phyloP scores from a whole-genome alignment of 139 green algal species.

The Volvox africanus region DNA sequence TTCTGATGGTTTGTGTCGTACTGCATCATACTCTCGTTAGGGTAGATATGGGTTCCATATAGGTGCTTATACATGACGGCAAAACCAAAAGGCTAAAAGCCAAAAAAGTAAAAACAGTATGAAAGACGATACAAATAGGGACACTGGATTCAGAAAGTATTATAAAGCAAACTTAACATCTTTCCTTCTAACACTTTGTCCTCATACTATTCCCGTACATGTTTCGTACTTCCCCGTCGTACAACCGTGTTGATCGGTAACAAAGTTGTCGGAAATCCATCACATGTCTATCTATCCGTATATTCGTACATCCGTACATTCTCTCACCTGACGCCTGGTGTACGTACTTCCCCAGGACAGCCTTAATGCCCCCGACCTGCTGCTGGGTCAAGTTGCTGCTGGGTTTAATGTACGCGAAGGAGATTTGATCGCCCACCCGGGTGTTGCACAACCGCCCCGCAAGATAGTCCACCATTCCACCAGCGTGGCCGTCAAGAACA shows the following conservation, averaged over 20 bases:
- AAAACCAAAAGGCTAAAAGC: too few species aligned
- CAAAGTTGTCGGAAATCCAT: too few species aligned
- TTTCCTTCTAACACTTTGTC: background rate
- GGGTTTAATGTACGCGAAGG: conserved; percentile 2
- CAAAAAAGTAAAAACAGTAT: too few species aligned
- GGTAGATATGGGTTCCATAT: too few species aligned
- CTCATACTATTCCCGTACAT: background rate
- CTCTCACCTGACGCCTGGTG: background rate
- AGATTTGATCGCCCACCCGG: background rate
- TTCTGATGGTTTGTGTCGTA: too few species aligned
- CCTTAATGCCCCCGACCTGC: conserved; percentile 32
- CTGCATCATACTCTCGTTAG: too few species aligned
- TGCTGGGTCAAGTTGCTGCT: background rate
- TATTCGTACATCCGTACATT: background rate
- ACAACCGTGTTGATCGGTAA: background rate
- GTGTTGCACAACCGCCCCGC: background rate
- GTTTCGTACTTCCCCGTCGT: background rate
- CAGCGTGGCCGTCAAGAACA: conserved; percentile 16
- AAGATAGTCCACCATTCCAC: conserved; percentile 26
- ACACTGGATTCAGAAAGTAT: too few species aligned
- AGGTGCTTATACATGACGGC: too few species aligned
- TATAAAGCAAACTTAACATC: too few species aligned
- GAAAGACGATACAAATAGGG: too few species aligned
- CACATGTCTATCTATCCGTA: background rate
- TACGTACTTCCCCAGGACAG: background rate